Percentiles rank a stretch among this genome's conserved stretches.
phyloP scores from a whole-genome alignment of 768 basidiomycete genomes.

The Mrakia gelida region DNA sequence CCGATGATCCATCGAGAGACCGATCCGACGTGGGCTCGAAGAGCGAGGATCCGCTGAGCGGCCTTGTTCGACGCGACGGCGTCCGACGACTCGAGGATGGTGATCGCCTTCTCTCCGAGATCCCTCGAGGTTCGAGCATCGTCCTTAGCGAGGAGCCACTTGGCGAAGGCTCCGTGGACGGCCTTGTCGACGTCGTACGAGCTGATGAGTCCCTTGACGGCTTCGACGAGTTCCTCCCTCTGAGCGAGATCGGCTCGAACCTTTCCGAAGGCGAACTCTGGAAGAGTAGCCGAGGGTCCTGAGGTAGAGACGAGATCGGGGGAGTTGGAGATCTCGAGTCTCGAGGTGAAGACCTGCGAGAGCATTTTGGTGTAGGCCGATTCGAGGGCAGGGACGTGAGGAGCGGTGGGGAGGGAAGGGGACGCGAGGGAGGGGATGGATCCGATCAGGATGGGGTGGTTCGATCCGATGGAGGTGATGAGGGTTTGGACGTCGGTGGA shows the following conservation, averaged over 20 bases:
- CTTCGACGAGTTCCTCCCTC: slow-evolving; percentile 61
- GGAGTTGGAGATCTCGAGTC: slow-evolving; percentile 78
- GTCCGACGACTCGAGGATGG: slow-evolving; percentile 48
- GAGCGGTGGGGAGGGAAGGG: slow-evolving; percentile 41
- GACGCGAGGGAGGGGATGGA: slow-evolving; percentile 47
- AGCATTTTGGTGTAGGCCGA: slow-evolving; percentile 86
- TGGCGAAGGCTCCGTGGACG: slow-evolving; percentile 51
- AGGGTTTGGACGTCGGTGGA: slow-evolving; percentile 20
- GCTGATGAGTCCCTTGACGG: slow-evolving; percentile 61
- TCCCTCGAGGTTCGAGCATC: slow-evolving; percentile 59
- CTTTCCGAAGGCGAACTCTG: slow-evolving; percentile 90
- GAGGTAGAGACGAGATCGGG: slow-evolving; percentile 61
- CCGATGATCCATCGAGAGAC: slow-evolving; percentile 93
- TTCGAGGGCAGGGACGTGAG: slow-evolving; percentile 81
- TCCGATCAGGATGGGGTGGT: slow-evolving; percentile 40
- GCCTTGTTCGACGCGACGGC: slow-evolving; percentile 37
- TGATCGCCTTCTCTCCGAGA: slow-evolving; percentile 57
- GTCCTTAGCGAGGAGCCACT: slow-evolving; percentile 75
- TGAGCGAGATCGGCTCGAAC: slow-evolving; percentile 75
- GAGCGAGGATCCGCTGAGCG: slow-evolving; percentile 56
- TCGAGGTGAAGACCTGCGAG: slow-evolving; percentile 67
- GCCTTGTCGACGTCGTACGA: slow-evolving; percentile 51
- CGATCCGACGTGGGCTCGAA: slow-evolving; percentile 61
- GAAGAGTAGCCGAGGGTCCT: slow-evolving; percentile 76
- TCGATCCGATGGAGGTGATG: slow-evolving; percentile 28